Percentiles rank a stretch among this genome's conserved stretches.
Conservation (phyloP, 2,329 filamentous ascomycete genomes). For the Exophiala calicioides region DNA sequence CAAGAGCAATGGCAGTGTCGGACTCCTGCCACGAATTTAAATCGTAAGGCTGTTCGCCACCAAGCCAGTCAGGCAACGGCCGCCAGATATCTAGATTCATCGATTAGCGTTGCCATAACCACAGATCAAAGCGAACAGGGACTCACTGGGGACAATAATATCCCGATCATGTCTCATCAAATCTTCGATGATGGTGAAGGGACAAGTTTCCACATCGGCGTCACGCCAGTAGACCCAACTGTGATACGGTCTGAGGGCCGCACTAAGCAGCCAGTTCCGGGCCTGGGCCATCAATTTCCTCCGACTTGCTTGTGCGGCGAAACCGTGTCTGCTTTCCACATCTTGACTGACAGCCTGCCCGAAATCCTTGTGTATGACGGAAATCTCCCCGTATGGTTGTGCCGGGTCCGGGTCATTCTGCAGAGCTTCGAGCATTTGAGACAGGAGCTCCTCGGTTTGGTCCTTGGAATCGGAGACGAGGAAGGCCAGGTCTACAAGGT, state of each 20-base stretch:
- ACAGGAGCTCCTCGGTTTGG: conserved; percentile 74
- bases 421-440: conserved; percentile 72
- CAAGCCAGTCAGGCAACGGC: conserved; percentile 97
- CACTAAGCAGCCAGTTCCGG: conserved; percentile 93
- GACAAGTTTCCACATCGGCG: conserved; percentile 96
- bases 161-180: conserved; percentile 99
- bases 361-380: conserved; percentile 98
- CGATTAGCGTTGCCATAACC: conserved; percentile 2
- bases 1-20: conserved; percentile 88
- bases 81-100: conserved; percentile 84
- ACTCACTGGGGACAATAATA: conserved; percentile 94
- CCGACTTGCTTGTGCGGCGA: conserved; percentile 89
- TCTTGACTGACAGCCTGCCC: conserved; percentile 97
- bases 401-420: conserved; percentile 78
- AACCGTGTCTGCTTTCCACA: conserved; percentile 95
- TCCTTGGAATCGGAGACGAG: conserved; percentile 97
- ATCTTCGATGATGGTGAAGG: conserved; percentile 94
- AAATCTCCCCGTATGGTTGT: conserved; percentile 91
- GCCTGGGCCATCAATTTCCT: conserved; percentile 98
- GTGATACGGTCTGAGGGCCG: conserved; percentile 88
- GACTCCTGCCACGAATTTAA: conserved; percentile 99
- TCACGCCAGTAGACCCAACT: conserved; percentile 99
- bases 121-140: neutral
- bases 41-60: conserved; percentile 97
- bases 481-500: conserved; percentile 94